Evolutionary conservation across 768 basidiomycete genomes (phyloP), one percentile per base, ranked within the genome.

Genomic region (Exsudoporus frostii): DNA sequence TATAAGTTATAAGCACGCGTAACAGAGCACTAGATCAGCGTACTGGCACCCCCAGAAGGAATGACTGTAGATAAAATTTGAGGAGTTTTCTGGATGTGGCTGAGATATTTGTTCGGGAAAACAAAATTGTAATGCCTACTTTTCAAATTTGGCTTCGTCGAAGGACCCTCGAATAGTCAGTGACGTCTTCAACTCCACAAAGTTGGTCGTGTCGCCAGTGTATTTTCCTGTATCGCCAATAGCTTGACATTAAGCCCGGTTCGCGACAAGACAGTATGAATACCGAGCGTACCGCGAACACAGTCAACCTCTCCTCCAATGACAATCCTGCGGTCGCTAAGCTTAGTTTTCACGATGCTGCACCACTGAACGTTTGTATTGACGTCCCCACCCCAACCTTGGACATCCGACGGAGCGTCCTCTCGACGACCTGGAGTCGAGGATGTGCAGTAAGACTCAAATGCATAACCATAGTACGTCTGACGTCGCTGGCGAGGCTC

Each of bases 241-340:
- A 20, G 11, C 29, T 33, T 17, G 10, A 8, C 15, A n/a, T 45
- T 33, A 27, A 48, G 32, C 17, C 25, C 4, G 20, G 20, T 14
- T 19, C 6, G 7, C 2, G 22, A 10, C n/a, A 50, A 33, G 17
- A 20, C 3, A 20, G 2, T 20, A 10, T 29, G 3, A 41, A 45
- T 24, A 9, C 8, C 13, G 24, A 50, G 64, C 73, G 53, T 55
- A 89, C 91, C 88, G 67, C 83, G 76, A 20, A 93, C 83, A 64
- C 92, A 96, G 68, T 96, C 92, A 7, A 96, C 92, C 70, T 95
- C 92, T 6, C 93, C 92, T 1, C 92, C 92, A 43, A 94, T 82
- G 52, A 96, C 72, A 46, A 91, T 71, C 38, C 90, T 76, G 25
- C 76, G 80, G 50, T 82, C 77, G 0, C 85, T 89, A 24, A 94